Evolutionary conservation across 2,329 filamentous ascomycete genomes (phyloP), one percentile per base, ranked within the genome.

Genomic region (Simplicillium sp.): DNA sequence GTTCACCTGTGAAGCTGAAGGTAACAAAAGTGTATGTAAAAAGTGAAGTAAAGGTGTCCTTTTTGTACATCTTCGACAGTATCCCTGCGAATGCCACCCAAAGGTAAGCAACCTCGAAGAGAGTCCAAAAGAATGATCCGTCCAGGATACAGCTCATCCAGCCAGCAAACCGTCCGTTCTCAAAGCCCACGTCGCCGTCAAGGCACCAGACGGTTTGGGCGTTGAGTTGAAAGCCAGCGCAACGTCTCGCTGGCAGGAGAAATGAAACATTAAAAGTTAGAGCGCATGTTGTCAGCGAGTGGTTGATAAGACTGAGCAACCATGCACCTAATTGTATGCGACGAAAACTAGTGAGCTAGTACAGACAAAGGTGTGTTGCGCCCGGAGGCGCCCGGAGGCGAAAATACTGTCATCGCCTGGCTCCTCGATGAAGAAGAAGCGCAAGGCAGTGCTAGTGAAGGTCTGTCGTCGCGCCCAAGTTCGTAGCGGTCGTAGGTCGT

Each of bases 401-500:
- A 29, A 35, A 36, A 35, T 31, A 8, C 12, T 15, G 15, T 37
- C 20, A 9, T 25, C 9, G 20, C 20, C 20, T 9, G 9, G 20
- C 20, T 9, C 9, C 20, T 25, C 9, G 5, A 9, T 25, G 20
- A 37, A 37, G 18, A 28, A 14, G 7, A 13, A 37, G 7, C 13
- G 17, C 18, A 31, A 31, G 13, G 32, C 32, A 13, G 12, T 36
- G 15, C 15, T 11, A 12, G 15, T 18, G 9, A 18, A 15, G 9
- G 34, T 36, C 34, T 36, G 34, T 36, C 34, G 15, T 25, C 33
- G 11, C 42, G 34, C n/a, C 33, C 20, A 25, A 32, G 20, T 40
- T 37, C 38, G 42, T 44, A 36, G 28, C 20, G 38, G 29, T 44
- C 38, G 42, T 41, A 20, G 42, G 33, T 44, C 42, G 42, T 44